A percentile compares a stretch with the other conserved stretches of the same genome.
phyloP scores from a whole-genome alignment of 176 grass and related monocot genomes.

The Pontederia crassipes region DNA sequence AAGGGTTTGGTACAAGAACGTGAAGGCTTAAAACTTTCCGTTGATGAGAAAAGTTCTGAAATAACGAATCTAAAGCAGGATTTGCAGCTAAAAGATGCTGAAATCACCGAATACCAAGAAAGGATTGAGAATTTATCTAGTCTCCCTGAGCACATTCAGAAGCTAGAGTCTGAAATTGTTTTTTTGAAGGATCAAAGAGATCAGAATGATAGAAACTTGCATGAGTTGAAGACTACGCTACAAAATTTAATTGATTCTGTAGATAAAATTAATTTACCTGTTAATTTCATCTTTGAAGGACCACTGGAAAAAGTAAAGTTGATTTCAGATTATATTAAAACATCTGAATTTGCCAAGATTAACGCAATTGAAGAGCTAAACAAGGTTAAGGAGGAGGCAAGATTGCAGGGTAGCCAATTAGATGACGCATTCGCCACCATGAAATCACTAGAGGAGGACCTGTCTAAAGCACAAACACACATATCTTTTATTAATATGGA shows the following conservation, averaged over 20 bases:
- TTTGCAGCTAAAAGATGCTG: constrained; percentile 7
- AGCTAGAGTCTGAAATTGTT: constrained; percentile 47
- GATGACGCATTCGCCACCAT: constrained; percentile 41
- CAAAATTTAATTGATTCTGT: constrained; percentile 45
- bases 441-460: constrained; percentile 55
- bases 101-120: constrained; percentile 1
- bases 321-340: constrained; percentile 43
- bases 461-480: constrained; percentile 44
- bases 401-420: constrained; percentile 28
- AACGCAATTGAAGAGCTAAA: constrained; percentile 39
- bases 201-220: constrained; percentile 40
- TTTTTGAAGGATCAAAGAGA: constrained; percentile 41
- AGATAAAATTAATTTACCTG: constrained; percentile 46
- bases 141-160: constrained; percentile 19
- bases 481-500: constrained; percentile 71
- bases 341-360: constrained; percentile 53
- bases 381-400: constrained; percentile 49
- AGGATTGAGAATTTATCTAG: constrained; percentile 9
- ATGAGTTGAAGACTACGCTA: constrained; percentile 41
- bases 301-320: constrained; percentile 51
- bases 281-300: constrained; percentile 29
- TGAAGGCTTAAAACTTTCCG: constrained; percentile 67
- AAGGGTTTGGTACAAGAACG: constrained; percentile 95
- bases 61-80: constrained; percentile 32
- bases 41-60: constrained; percentile 52